Evolutionary conservation across 495 filamentous ascomycete genomes (phyloP), one percentile per base, ranked within the genome.

Genomic region (Xylona heveae): DNA sequence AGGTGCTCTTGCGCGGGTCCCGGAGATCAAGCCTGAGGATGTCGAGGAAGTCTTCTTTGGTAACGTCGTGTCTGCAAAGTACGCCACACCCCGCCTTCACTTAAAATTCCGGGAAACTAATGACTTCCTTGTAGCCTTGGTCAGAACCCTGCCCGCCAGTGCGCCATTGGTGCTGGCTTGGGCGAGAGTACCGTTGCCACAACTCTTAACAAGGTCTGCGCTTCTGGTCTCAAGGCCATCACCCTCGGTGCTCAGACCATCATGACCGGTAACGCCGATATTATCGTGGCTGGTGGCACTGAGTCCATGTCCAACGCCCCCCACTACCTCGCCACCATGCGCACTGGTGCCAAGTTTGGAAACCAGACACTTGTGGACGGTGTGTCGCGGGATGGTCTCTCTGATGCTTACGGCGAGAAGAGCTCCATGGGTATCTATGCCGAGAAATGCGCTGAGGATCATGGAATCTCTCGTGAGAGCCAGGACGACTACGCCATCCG

Each of bases 131-230:
- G 31, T 45, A 97, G 88, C 56, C 68, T 95, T 45, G 88, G 88
- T 35, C 88, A 97, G 55, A 91, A 90, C 50, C 88, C 88, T 33
- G 83, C 90, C 33, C 74, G 90, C 30, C 88, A 97, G 59, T 90
- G 78, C 51, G 82, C 83, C 34, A 62, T 97, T 45, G 63, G 67
- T 42, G 88, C 82, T 40, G 88, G 88, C 30, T 74, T 97, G 34
- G 51, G 65, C 2, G 59, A 88, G 12, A 61, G 64, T 9, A 78
- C 74, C 31, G 70, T 92, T 45, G 78, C 73, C 58, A 95, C 90
- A 25, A 91, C 83, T 19, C 66, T 97, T 36, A 97, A 95, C 73
- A 97, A 97, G 59, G 88, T 97, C 45, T 97, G 88, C 65, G 88
- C 88, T 35, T 93, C 82, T 28, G 68, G 71, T 25, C 47, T 93